phyloP scores from a whole-genome alignment of 2,329 filamentous ascomycete species.

The Microdochium nivale region DNA sequence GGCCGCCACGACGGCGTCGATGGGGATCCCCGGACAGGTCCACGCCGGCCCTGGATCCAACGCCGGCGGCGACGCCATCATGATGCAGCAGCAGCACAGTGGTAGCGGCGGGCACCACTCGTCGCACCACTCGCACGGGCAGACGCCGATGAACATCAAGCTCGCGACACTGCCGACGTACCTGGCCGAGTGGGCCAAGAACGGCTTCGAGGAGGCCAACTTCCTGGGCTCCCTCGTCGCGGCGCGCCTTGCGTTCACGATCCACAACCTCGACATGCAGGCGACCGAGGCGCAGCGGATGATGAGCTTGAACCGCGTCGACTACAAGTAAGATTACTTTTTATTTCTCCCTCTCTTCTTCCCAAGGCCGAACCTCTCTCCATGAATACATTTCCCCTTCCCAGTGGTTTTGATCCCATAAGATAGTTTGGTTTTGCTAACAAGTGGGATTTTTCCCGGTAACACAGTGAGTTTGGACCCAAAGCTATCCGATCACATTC shows the following conservation, averaged over 20 bases:
- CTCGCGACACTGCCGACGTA: slow-evolving; percentile 71
- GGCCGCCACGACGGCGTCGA: slow-evolving; percentile 72
- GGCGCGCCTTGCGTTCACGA: slow-evolving; percentile 51
- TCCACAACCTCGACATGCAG: slow-evolving; percentile 48
- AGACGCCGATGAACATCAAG: slow-evolving; percentile 80
- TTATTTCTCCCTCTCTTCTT: not conserved
- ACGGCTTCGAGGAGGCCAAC: slow-evolving; percentile 68
- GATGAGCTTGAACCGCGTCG: slow-evolving; percentile 49
- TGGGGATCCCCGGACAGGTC: slow-evolving; percentile 31
- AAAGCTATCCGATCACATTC: slow-evolving; percentile 45
- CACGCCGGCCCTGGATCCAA: slow-evolving; percentile 31
- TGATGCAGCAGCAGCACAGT: slow-evolving; percentile 22
- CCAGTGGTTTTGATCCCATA: too few species aligned
- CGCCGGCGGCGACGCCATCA: slow-evolving; percentile 34
- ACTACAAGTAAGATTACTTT: slow-evolving; percentile 46
- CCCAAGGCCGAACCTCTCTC: not conserved
- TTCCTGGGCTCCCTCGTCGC: slow-evolving; percentile 86
- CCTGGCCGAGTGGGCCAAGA: slow-evolving; percentile 83
- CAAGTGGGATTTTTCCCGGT: too few species aligned
- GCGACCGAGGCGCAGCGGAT: slow-evolving; percentile 42
- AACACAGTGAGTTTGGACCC: slow-evolving; percentile 45
- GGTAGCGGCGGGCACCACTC: slow-evolving; percentile 15
- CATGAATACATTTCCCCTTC: not conserved
- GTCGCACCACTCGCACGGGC: slow-evolving; percentile 48
- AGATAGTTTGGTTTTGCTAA: not conserved